Evolutionary conservation across 352 stramenopile genomes (phyloP), one percentile per base, ranked within the genome.

Genomic region (Phytophthora hybrid): DNA sequence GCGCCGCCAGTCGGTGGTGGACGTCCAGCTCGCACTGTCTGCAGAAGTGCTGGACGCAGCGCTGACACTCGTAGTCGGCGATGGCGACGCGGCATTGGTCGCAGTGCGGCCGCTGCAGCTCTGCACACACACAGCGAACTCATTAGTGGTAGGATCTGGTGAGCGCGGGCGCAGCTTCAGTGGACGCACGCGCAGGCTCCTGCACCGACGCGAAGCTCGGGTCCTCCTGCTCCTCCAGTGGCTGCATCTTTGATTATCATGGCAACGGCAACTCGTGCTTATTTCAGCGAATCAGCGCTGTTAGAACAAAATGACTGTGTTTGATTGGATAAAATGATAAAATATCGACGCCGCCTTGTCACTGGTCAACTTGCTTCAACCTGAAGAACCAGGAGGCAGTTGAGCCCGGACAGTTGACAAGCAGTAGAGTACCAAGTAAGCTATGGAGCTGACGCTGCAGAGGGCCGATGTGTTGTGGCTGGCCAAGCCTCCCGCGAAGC

Each of bases 41-140:
- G 53, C 87, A 94, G 53, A 83, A 89, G 31, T 76, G 75, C 26
- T 83, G 73, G 34, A 68, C 56, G 62, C 86, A 93, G 59, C 69
- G 70, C 44, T 70, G 37, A 64, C 86, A 93, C 41, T 80, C 69
- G 49, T 85, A 74, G 19, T 80, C 72, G 11, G 85, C 87, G 31
- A 82, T 77, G 21, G 71, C 70, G 4, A 68, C 56, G 21, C 19
- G 52, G 66, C 85, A 92, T 66, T 73, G 63, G 31, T 77, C 59
- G 52, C 87, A 92, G 19, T 65, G 68, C 5, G 66, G 70, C n/a
- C 79, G 72, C 62, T 81, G 77, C n/a, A 93, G 73, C 55, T 85
- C 84, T 92, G 29, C 14, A 55, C 8, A 46, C 44, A 60, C 0
- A 74, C 32, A 6, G 29, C 32, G 62, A 13, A 10, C 4, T 0